Conservation (phyloP, 2,329 filamentous ascomycete genomes). For the Chaetomium sp. region DNA sequence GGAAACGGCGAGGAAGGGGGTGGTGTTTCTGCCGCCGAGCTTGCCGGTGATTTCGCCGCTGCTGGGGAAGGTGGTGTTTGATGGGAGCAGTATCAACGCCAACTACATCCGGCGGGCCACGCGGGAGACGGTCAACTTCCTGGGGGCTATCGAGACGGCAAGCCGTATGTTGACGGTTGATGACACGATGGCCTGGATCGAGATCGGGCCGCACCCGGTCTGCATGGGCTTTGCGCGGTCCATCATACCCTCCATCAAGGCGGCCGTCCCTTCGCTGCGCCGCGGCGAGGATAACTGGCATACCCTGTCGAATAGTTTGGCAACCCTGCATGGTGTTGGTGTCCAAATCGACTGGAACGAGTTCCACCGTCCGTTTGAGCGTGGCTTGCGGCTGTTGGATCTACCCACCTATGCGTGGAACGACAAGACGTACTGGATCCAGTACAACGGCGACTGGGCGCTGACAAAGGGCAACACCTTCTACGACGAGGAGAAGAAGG, state of each 20-base stretch:
- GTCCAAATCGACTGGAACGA: constrained; percentile 70
- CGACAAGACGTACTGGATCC: constrained; percentile 69
- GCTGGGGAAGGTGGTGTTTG: constrained; percentile 59
- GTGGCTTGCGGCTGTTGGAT: constrained; percentile 52
- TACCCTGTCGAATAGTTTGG: neutral
- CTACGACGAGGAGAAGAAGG: neutral
- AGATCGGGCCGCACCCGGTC: constrained; percentile 38
- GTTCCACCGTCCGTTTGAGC: constrained; percentile 57
- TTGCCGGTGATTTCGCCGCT: constrained; percentile 70
- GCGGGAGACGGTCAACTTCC: constrained; percentile 70
- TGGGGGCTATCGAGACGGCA: constrained; percentile 59
- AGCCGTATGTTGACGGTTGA: constrained; percentile 53
- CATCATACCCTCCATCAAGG: neutral
- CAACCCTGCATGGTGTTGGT: constrained; percentile 58
- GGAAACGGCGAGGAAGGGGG: constrained; percentile 20
- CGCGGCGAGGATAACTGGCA: neutral
- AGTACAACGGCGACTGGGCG: constrained; percentile 68
- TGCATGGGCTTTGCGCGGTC: constrained; percentile 62
- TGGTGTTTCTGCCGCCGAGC: constrained; percentile 46
- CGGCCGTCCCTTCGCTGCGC: neutral
- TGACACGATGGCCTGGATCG: constrained; percentile 57
- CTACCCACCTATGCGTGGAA: constrained; percentile 73
- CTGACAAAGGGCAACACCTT: constrained; percentile 61
- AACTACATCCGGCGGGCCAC: constrained; percentile 66
- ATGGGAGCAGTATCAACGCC: constrained; percentile 58